phyloP scores from a whole-genome alignment of 208 protist genomes.

The Trypanosoma brucei region DNA sequence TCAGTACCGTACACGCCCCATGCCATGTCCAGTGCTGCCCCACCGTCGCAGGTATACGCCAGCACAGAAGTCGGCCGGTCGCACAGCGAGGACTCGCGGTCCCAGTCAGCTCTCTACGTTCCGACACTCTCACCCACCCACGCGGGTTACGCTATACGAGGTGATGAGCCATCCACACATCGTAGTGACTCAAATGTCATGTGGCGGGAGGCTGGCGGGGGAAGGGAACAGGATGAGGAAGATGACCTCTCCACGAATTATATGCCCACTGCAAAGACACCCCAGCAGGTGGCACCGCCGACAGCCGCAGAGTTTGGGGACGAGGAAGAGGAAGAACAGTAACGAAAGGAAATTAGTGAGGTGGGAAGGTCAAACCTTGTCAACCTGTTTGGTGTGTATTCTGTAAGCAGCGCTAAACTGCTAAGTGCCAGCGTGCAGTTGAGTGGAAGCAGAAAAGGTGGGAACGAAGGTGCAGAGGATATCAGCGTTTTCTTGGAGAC shows the following conservation, averaged over 20 bases:
- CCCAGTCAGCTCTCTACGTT: conserved; percentile 25
- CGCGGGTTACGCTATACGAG: conserved; percentile 10
- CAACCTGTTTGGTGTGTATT: no score
- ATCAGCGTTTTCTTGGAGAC: no score
- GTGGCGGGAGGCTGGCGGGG: neutral
- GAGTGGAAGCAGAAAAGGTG: no score
- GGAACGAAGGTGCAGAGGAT: no score
- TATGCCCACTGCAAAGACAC: conserved; percentile 20
- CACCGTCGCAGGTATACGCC: conserved; percentile 14
- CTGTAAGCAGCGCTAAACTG: no score
- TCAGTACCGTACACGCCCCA: conserved; percentile 24
- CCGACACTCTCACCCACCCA: conserved; percentile 16
- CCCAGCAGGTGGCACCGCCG: conserved; percentile 9
- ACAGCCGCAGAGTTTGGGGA: conserved; percentile 33
- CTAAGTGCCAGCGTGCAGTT: no score
- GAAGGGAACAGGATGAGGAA: neutral
- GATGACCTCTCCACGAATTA: conserved; percentile 16
- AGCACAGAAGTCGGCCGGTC: neutral
- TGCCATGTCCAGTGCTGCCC: conserved; percentile 21
- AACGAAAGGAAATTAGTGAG: neutral
- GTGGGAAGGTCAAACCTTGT: no score
- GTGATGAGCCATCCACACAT: conserved; percentile 3
- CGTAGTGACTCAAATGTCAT: neutral
- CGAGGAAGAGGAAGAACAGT: conserved; percentile 1
- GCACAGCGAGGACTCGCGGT: conserved; percentile 8